Base-by-base conservation (phyloP, 495 filamentous ascomycete species). In the Penicillium canescens region DNA sequence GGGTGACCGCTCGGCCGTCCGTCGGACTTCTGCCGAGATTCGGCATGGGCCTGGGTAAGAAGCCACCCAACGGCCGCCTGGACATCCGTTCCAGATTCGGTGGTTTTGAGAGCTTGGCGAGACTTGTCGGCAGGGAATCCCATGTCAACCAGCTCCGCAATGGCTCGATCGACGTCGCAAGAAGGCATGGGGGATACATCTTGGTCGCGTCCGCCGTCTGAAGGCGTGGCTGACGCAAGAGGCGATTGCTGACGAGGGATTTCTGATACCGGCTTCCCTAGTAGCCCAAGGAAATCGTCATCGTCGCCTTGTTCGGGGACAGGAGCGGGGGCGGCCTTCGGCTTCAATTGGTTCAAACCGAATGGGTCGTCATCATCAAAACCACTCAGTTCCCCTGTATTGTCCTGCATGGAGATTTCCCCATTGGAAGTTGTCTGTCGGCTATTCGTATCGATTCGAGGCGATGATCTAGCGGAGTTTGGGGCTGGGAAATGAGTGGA, bases 91-190 rank as follows among this genome's bases (percentile, higher is more conserved):
- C 92, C 91, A 9, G 83, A 84, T 7, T 88, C 82, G 11, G 89
- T 98, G 64, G 89, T 86, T 11, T 80, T 80, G 7, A 98, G 72
- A 38, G 92, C 95, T 54, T 84, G 77, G 52, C 80, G 82, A 20
- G 95, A 83, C 52, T 90, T 91, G 40, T 94, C 87, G 0, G 85
- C 81, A 1, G 88, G 83, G 53, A 98, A 98, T 21, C 94, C 94
- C 86, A 98, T 97, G 59, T 98, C 93, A 9, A 98, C 86, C 16
- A 98, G 70, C 63, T 97, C 91, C 1, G 91, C 92, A 49, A 98
- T 82, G 4, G 91, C 91, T 46, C 80, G 82, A 65, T 96, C 92
- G 42, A 85, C 84, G 8, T 86, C 87, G 62, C 86, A 86, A 0
- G 73, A 52, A 7, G 74, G 68, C 56, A 66, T 65, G 3, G 57